Percentiles rank a stretch among this genome's conserved stretches.
phyloP scores from a whole-genome alignment of 192 early-diverging fungal species.

The Podila epicladia region DNA sequence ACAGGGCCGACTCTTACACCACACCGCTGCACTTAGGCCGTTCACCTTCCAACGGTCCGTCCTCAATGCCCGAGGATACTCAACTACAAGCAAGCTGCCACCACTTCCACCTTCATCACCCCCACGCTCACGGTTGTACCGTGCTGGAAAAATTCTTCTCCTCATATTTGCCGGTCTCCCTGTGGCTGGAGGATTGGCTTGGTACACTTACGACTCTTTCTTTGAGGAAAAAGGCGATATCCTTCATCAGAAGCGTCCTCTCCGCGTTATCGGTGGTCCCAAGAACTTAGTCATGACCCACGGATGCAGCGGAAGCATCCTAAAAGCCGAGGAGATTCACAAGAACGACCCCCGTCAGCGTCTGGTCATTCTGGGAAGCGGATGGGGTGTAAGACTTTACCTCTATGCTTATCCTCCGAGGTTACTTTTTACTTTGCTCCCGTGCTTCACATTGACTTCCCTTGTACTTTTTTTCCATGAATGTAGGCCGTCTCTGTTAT shows the following conservation, averaged over 20 bases:
- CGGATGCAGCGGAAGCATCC: slow-evolving; percentile 34
- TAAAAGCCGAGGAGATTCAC: slow-evolving; percentile 54
- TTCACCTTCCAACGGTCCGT: not conserved
- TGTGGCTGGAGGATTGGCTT: slow-evolving; percentile 17
- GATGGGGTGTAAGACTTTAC: slow-evolving; percentile 59
- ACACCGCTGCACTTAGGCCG: not conserved
- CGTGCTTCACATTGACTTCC: too few species aligned
- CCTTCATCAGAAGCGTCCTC: slow-evolving; percentile 21
- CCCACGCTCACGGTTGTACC: slow-evolving; percentile 19
- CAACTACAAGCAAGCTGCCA: not conserved
- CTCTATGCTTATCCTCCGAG: not conserved
- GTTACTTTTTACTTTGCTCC: not conserved
- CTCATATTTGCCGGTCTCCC: slow-evolving; percentile 13
- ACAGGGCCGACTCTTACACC: slow-evolving; percentile 3
- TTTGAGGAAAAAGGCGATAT: slow-evolving; percentile 17
- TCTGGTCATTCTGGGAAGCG: slow-evolving; percentile 63
- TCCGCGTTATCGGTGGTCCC: slow-evolving; percentile 50
- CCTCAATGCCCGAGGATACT: not conserved
- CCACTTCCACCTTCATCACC: slow-evolving; percentile 17
- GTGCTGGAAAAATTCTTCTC: slow-evolving; percentile 25
- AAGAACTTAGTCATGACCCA: slow-evolving; percentile 58
- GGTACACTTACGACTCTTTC: slow-evolving; percentile 9
- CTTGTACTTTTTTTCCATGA: not conserved
- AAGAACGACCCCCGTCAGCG: slow-evolving; percentile 52
- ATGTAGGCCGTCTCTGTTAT: slow-evolving; percentile 55